These are phyloP conservation scores for Fusarium sp. DNA, from an alignment of 2,329 filamentous ascomycete species.

Conservation along the genomic window DNA sequence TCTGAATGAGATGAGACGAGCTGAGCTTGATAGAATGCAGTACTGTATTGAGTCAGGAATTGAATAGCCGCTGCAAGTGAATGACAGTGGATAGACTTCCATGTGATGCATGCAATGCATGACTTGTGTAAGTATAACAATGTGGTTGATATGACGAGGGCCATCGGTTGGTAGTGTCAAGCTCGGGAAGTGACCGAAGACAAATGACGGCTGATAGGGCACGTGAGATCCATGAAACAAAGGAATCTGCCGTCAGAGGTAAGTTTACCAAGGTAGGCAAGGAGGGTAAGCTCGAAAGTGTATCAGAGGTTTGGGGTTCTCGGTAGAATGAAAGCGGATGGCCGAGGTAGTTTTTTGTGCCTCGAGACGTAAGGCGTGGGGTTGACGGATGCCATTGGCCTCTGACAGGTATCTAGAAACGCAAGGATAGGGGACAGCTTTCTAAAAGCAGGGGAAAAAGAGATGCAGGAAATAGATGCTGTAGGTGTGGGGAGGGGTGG, in stretches of 20 bases:
- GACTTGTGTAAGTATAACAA: not conserved
- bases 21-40: not conserved
- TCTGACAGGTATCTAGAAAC: not conserved
- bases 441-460: conserved; percentile 2
- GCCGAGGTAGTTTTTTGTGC: conserved; percentile 31
- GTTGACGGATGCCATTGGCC: not conserved
- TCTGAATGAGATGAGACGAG: not conserved
- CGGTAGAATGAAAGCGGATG: conserved; percentile 19
- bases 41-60: not conserved
- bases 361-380: conserved; percentile 1
- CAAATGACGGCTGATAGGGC: conserved; percentile 5
- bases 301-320: conserved; percentile 7
- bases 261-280: not conserved
- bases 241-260: not conserved
- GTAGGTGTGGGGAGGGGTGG: not conserved
- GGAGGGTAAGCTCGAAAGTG: not conserved
- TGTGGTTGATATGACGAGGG: conserved; percentile 1
- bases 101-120: not conserved
- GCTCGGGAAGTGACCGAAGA: conserved; percentile 38
- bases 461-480: not conserved
- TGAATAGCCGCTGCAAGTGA: not conserved
- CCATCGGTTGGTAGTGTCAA: not conserved
- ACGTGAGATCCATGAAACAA: conserved; percentile 24
- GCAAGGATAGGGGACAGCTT: not conserved
- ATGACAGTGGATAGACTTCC: not conserved